Conservation (phyloP, 176 grass and related monocot genomes). For the Triticum aestivum region DNA sequence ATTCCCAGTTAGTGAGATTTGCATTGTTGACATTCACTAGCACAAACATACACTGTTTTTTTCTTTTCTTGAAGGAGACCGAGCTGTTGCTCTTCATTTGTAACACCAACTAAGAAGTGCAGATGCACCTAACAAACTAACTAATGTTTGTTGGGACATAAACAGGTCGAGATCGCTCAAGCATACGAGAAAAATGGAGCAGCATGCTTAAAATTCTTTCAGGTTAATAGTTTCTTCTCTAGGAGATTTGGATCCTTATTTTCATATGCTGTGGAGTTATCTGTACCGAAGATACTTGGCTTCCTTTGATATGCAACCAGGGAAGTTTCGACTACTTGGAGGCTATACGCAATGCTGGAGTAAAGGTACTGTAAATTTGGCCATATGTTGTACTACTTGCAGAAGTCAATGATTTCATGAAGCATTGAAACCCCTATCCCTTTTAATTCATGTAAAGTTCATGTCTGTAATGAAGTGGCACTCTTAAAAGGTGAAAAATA, state of each 20-base stretch:
- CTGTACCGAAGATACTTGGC: constrained; percentile 19
- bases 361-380: constrained; percentile 57
- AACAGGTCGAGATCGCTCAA: constrained; percentile 80
- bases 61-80: constrained; percentile 1
- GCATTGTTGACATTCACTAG: neutral
- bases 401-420: constrained; percentile 9
- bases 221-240: constrained; percentile 54
- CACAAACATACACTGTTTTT: neutral
- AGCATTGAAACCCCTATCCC: no score
- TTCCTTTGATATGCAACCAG: constrained; percentile 47
- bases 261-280: neutral
- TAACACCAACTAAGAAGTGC: neutral
- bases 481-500: no score
- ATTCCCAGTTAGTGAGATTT: neutral
- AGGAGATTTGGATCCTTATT: neutral
- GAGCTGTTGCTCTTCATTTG: neutral
- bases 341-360: constrained; percentile 69
- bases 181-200: constrained; percentile 89
- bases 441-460: no score
- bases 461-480: no score
- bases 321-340: constrained; percentile 86
- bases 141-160: constrained; percentile 29
- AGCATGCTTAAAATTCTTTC: constrained; percentile 95
- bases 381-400: constrained; percentile 16
- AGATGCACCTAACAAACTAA: neutral